phyloP scores from a whole-genome alignment of 345 rosid species.

The Passiflora organensis region DNA sequence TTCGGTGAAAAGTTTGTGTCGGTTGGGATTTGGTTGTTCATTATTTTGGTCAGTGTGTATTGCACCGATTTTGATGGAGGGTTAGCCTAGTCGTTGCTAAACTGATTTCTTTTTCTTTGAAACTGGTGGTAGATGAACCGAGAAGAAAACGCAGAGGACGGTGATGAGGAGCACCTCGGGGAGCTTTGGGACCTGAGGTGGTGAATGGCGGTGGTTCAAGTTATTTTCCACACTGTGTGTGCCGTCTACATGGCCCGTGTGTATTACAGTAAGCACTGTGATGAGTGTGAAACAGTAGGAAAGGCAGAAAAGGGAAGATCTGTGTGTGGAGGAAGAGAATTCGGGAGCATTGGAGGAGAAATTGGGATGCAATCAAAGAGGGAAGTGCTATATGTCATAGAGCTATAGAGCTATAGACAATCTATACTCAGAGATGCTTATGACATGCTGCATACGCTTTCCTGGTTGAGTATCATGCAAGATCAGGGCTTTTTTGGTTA shows the following conservation, averaged over 20 bases:
- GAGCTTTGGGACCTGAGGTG: constrained; percentile 15
- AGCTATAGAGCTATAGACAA: background rate
- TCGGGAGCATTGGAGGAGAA: constrained; percentile 3
- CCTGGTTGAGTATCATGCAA: constrained; percentile 12
- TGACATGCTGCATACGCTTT: constrained; percentile 15
- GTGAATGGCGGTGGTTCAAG: constrained; percentile 15
- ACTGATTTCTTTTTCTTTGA: too few relatives aligned
- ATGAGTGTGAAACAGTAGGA: background rate
- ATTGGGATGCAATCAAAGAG: constrained; percentile 13
- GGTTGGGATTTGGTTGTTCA: background rate
- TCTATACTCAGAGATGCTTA: constrained; percentile 3
- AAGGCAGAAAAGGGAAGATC: constrained; percentile 9
- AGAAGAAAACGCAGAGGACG: constrained; percentile 4
- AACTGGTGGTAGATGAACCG: constrained; percentile 13
- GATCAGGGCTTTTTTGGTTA: constrained; percentile 19
- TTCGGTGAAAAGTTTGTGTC: background rate
- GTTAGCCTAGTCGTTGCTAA: too few relatives aligned
- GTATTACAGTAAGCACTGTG: background rate
- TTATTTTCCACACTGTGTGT: constrained; percentile 15
- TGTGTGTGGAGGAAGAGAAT: constrained; percentile 3
- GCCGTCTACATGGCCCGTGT: constrained; percentile 10
- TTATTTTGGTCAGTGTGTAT: background rate
- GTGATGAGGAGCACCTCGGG: constrained; percentile 15
- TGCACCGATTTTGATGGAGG: too few relatives aligned
- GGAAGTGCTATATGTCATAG: constrained; percentile 7